Percentiles rank a stretch among this genome's conserved stretches.
These are phyloP conservation scores for Amesomyces nigricolor DNA, from an alignment of 2,329 filamentous ascomycete genomes.

Conservation along the genomic window DNA sequence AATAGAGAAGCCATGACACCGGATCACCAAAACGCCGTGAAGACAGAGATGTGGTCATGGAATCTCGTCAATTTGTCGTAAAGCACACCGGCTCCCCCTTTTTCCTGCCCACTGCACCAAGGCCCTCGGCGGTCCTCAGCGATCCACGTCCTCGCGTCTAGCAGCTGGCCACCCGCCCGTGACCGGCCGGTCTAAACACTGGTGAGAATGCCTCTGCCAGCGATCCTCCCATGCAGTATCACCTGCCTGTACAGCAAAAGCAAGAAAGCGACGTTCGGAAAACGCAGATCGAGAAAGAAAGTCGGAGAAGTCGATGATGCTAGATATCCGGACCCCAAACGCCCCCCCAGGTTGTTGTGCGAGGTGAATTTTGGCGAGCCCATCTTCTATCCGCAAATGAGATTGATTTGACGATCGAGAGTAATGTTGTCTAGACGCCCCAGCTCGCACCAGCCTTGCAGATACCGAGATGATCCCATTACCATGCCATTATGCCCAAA, in stretches of 20 bases:
- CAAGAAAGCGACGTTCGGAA: slow-evolving; percentile 36
- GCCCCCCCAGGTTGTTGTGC: slow-evolving; percentile 48
- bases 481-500: slow-evolving; percentile 44
- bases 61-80: slow-evolving; percentile 55
- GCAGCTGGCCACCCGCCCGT: slow-evolving; percentile 30
- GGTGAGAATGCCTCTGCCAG: slow-evolving; percentile 53
- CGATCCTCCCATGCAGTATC: slow-evolving; percentile 51
- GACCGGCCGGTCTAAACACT: slow-evolving; percentile 42
- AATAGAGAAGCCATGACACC: background rate
- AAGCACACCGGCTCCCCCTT: slow-evolving; percentile 47
- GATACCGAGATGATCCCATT: slow-evolving; percentile 53
- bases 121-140: slow-evolving; percentile 57
- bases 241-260: slow-evolving; percentile 34
- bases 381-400: slow-evolving; percentile 68
- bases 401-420: slow-evolving; percentile 36
- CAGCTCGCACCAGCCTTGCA: slow-evolving; percentile 43
- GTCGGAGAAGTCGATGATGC: slow-evolving; percentile 49
- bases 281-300: slow-evolving; percentile 39
- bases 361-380: slow-evolving; percentile 54
- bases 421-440: slow-evolving; percentile 30
- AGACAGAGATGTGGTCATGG: slow-evolving; percentile 31
- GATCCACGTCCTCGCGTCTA: slow-evolving; percentile 56
- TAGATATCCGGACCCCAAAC: slow-evolving; percentile 81
- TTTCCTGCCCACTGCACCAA: slow-evolving; percentile 41
- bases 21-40: slow-evolving; percentile 3